These are phyloP conservation scores for Calonectria pteridis DNA, from an alignment of 2,329 filamentous ascomycete species.

Conservation along the genomic window DNA sequence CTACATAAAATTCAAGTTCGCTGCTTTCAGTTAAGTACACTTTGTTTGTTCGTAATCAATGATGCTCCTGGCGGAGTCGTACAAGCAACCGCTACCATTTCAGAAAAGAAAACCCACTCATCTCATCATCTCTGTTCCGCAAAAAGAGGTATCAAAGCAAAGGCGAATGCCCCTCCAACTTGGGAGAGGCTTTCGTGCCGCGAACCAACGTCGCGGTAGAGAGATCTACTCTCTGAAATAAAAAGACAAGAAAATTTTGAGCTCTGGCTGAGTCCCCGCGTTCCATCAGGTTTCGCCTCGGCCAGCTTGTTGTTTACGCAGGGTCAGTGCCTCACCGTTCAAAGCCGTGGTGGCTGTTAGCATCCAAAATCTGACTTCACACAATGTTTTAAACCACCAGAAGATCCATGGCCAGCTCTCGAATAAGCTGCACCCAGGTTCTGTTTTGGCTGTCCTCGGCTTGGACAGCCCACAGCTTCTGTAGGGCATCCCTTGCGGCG, in stretches of 20 bases:
- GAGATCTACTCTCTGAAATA: not conserved
- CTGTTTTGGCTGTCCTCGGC: slow-evolving; percentile 43
- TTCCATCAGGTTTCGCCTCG: not conserved
- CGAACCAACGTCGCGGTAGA: not conserved
- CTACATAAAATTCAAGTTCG: slow-evolving; percentile 7
- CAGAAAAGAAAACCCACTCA: not conserved
- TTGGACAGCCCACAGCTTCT: slow-evolving; percentile 58
- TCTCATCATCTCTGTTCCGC: not conserved
- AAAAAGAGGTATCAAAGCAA: not conserved
- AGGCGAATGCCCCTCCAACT: not conserved
- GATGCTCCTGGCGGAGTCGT: not conserved
- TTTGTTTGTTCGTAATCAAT: not conserved
- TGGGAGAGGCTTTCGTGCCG: not conserved
- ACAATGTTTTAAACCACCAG: slow-evolving; percentile 54
- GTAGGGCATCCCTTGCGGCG: slow-evolving; percentile 60
- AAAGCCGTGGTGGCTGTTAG: not conserved
- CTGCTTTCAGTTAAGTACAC: not conserved
- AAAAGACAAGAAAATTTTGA: not conserved
- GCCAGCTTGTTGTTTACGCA: not conserved
- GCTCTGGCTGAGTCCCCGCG: not conserved
- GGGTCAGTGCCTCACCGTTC: not conserved
- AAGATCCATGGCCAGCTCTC: slow-evolving; percentile 56
- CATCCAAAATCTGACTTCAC: not conserved
- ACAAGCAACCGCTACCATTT: not conserved
- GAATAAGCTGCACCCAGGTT: slow-evolving; percentile 60